Base-by-base conservation (phyloP, 352 stramenopile species). In the Phytophthora pluvialis region DNA sequence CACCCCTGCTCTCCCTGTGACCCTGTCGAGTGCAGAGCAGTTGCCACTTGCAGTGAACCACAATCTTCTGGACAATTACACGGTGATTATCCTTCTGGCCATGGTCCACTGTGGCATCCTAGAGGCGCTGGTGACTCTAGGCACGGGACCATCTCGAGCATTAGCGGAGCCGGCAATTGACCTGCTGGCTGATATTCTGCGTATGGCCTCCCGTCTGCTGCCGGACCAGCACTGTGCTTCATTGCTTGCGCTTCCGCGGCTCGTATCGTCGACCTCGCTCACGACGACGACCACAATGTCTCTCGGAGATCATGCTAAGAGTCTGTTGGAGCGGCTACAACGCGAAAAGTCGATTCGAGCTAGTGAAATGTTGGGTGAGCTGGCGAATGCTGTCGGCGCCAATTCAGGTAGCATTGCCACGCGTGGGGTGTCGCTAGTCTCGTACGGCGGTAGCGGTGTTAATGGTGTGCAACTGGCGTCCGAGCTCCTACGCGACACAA, bases 31-130 rank as follows among this genome's bases (percentile, higher is more conserved):
- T 15, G 76, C 80, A 40, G 84, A 93, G 49, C 69, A 83, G 56
- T 78, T 91, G 47, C 80, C 81, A 7, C 52, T 78, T 38, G 80
- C 78, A 10, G 82, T 74, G 3, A 85, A 85, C 21, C 86, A 94
- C 63, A 96, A 95, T 59, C 61, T 96, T 44, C 75, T 96, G 11
- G 87, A 96, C 61, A 95, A 94, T 59, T 96, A 96, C 77, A 94
- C 86, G 3, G 86, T 92, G 5, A 91, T 94, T 47, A 81, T 94
- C 29, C 70, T 96, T 40, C 63, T 96, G 5, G 83, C 86, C 26
- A 93, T 96, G 80, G 85, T 95, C 39, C 88, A 96, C 38, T 95
- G 86, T 47, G 88, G 88, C 0, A 84, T 96, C 18, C 50, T 96
- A 15, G 81, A 96, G 18, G 88, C 86, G 4, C 72, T 96, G 25